Percentiles rank a stretch among this genome's conserved stretches.
Conservation (phyloP, 345 rosid genomes). For the Cochlearia excelsa region DNA sequence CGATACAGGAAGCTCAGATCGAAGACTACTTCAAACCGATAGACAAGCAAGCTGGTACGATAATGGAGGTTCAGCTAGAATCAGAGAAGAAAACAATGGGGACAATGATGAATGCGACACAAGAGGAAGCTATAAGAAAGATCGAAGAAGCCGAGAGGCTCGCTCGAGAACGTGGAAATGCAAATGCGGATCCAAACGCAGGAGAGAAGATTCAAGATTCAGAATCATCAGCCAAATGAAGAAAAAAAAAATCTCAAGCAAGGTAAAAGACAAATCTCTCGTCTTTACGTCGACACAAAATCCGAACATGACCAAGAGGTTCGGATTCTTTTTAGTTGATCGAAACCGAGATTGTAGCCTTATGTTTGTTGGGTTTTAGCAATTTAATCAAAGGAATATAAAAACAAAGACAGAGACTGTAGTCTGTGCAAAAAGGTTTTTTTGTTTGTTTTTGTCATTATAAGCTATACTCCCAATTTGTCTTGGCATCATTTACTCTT, state of each 20-base stretch:
- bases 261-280: conserved; percentile 19
- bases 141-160: conserved; percentile 52
- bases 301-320: conserved; percentile 9
- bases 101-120: conserved; percentile 63
- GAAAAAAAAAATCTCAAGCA: conserved; percentile 21
- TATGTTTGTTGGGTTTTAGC: not conserved
- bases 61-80: conserved; percentile 83
- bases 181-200: conserved; percentile 20
- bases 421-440: not conserved
- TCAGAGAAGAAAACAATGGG: conserved; percentile 76
- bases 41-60: conserved; percentile 67
- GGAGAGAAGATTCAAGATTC: conserved; percentile 28
- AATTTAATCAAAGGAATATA: conserved; percentile 4
- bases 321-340: conserved; percentile 7
- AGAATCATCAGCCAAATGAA: conserved; percentile 21
- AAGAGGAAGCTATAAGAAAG: conserved; percentile 54
- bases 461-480: too few relatives aligned
- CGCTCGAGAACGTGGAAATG: conserved; percentile 35
- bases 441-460: too few relatives aligned
- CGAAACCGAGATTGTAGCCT: not conserved
- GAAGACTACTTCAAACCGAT: conserved; percentile 82
- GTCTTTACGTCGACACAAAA: conserved; percentile 11
- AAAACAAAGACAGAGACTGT: conserved; percentile 19
- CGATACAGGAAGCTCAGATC: conserved; percentile 70
- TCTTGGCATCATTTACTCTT: too few relatives aligned